Base-by-base conservation (phyloP, 805 yeast genomes). In the Phaffomyces antillensis region DNA sequence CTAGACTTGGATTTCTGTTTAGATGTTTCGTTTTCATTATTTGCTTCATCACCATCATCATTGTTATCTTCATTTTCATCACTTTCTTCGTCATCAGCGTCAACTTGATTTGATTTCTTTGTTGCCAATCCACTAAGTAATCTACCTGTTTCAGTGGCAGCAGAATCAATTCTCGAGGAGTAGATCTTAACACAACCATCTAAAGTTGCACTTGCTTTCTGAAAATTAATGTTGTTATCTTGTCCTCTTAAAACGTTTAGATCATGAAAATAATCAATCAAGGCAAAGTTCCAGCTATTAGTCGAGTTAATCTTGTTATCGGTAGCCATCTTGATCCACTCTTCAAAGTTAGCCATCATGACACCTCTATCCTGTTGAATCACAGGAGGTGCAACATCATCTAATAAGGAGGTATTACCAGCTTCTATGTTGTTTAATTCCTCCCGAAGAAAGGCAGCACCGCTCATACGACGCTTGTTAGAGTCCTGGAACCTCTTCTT, bases 171-270 rank as follows among this genome's bases (percentile, higher is more conserved):
- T 55, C 98, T 76, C 13, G 95, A 85, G 9, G 90, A 79, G 60
- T 91, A 90, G 41, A 90, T 86, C 65, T 89, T 89, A 32, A 90
- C 91, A 69, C 97, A 90, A 1, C 97, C 97, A 56, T 90, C 96
- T 17, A 91, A 67, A 0, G 97, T 87, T 3, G 95, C 88, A 0
- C 91, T 79, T 0, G 97, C 97, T 54, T 81, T 79, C 62, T 87
- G 96, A 62, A 91, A 90, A 61, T 88, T 88, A 57, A 90, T 86
- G 28, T 79, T 73, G 50, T 79, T 73, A 49, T 85, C 87, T 7
- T 89, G 83, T 43, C 83, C 95, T 52, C 77, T 75, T 43, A 86
- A 71, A 31, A 87, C 75, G 28, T 84, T 75, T 64, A 88, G 68
- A 55, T 87, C 96, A 56, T 89, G 86, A 60, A 89, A 90, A 63